Evolutionary conservation across 257 asterid species (phyloP).

Genomic region (Knoxia roxburghii): DNA sequence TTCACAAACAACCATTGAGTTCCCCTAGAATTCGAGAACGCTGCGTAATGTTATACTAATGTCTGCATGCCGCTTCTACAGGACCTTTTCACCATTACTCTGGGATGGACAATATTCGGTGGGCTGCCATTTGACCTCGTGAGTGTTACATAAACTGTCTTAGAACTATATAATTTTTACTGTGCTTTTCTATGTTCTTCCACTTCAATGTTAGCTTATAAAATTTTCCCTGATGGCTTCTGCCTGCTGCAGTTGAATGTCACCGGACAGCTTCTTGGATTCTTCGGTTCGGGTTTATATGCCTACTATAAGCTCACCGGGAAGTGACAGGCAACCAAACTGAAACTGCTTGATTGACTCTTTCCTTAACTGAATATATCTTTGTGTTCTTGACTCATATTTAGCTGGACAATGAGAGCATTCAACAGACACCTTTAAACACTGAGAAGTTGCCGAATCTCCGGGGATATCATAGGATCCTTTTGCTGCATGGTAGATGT

Average conservation of each 20-base stretch:
- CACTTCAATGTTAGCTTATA: background rate
- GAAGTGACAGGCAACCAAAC: slow-evolving; percentile 36
- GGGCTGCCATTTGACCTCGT: slow-evolving; percentile 90
- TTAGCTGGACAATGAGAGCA: no score
- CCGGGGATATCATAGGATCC: no score
- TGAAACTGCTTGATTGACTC: slow-evolving; percentile 6
- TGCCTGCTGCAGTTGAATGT: slow-evolving; percentile 67
- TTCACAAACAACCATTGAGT: background rate
- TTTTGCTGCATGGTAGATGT: background rate
- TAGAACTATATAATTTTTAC: background rate
- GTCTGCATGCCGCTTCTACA: slow-evolving; percentile 19
- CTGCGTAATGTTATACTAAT: background rate
- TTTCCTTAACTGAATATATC: background rate
- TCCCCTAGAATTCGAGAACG: background rate
- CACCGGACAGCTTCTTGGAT: slow-evolving; percentile 69
- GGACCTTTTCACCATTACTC: slow-evolving; percentile 80
- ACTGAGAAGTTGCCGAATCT: background rate
- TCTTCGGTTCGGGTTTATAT: slow-evolving; percentile 71
- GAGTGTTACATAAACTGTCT: slow-evolving; percentile 29
- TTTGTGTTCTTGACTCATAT: background rate
- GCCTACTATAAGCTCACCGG: slow-evolving; percentile 69
- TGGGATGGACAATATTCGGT: slow-evolving; percentile 87
- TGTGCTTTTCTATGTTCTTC: background rate
- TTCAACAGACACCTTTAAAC: background rate
- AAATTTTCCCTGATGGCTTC: background rate